Base-by-base conservation (phyloP, 2,329 filamentous ascomycete genomes). In the Dactylonectria macrodidyma region DNA sequence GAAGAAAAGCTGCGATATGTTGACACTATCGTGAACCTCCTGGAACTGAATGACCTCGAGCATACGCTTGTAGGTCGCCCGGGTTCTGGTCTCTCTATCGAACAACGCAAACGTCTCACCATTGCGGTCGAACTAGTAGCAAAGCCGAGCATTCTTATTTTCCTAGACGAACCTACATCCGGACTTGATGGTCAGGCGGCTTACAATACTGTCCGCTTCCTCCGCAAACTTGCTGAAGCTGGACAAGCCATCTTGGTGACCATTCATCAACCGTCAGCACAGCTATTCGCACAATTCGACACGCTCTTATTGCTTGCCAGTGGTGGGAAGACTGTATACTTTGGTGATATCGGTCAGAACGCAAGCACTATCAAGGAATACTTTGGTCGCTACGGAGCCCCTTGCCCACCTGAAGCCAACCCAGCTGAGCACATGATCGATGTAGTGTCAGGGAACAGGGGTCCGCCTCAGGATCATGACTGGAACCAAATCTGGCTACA, bases 351-450 rank as follows among this genome's bases (percentile, higher is more conserved):
- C 6, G 46, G 75, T 12, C 16, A 60, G 26, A 58, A 36, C 59
- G 65, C 11, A 30, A 80, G 79, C 5, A 88, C 84, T 0, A 78
- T 93, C 62, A 86, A 85, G 50, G 83, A 82, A 30, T 93, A 93
- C 79, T 95, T 96, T 75, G 88, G 88, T 48, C 82, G 84, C 22
- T 87, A 93, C 66, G 92, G 91, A 5, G 90, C 89, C 0, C 84
- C 87, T 1, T 92, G 91, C 69, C 86, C 87, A 0, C 70, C 82
- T 0, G 87, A 89, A 0, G 88, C 88, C 19, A 95, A 94, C 73
- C 91, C 91, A 1, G 92, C 92, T 0, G 92, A 95, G 78, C 93
- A 91, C 84, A 94, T 95, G 89, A 88, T 95, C 57, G 85, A 88
- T 56, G 84, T 87, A 19, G 84, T 86, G 12, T 87, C 87, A 38